A percentile compares a stretch with the other conserved stretches of the same genome.
Conservation (phyloP, 768 basidiomycete species). For the Auricularia sp. region DNA sequence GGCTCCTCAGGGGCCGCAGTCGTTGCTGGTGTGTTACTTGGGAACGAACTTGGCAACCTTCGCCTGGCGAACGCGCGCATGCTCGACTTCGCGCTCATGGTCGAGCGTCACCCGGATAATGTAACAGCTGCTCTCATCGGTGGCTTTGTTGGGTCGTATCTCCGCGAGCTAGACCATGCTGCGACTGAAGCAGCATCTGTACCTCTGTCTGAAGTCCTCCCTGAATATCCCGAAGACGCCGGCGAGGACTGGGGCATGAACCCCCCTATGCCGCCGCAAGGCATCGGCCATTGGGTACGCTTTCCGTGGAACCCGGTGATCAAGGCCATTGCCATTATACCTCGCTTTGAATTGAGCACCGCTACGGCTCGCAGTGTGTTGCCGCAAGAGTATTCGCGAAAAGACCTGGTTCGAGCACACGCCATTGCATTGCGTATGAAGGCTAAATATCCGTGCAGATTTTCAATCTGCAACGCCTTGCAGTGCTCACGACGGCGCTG, state of each 20-base stretch:
- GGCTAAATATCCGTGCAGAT: conserved; percentile 43
- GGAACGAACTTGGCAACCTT: conserved; percentile 69
- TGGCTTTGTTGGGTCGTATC: conserved; percentile 93
- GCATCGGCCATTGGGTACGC: conserved; percentile 89
- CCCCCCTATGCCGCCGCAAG: conserved; percentile 77
- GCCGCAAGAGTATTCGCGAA: conserved; percentile 75
- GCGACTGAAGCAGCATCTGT: conserved; percentile 81
- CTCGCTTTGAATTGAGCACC: conserved; percentile 91
- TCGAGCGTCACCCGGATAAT: conserved; percentile 98
- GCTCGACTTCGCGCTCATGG: conserved; percentile 96
- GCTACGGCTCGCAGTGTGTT: conserved; percentile 86
- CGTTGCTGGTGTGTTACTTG: conserved; percentile 90
- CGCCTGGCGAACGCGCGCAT: conserved; percentile 58
- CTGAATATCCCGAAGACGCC: conserved; percentile 90
- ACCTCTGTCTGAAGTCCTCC: conserved; percentile 90
- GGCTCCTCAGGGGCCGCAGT: conserved; percentile 99
- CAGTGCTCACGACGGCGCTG: conserved; percentile 90
- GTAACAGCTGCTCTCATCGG: conserved; percentile 95
- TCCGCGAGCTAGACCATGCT: conserved; percentile 74
- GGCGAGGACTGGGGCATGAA: conserved; percentile 83
- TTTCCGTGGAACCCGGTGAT: conserved; percentile 80
- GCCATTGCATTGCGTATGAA: neutral
- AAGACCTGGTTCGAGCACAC: conserved; percentile 64
- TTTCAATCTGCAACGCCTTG: conserved; percentile 93
- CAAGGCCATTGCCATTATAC: conserved; percentile 89